Evolutionary conservation across 2,329 filamentous ascomycete species (phyloP).

Genomic region (Fusarium sp.): DNA sequence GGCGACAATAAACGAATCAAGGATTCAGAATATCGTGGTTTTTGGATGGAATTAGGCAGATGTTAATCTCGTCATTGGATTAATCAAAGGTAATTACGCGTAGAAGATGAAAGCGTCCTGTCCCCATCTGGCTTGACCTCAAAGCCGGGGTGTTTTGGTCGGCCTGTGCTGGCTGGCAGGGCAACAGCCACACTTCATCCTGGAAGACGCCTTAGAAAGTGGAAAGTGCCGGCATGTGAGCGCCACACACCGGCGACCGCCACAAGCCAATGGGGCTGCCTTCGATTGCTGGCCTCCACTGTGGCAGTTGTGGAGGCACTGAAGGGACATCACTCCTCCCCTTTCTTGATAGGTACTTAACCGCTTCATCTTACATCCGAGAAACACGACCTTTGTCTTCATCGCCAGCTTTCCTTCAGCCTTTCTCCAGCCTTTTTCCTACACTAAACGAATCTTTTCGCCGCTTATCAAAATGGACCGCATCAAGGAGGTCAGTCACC

Average conservation of each 20-base stretch:
- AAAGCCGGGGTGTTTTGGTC: slow-evolving; percentile 43
- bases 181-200: slow-evolving; percentile 45
- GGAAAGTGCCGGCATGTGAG: slow-evolving; percentile 36
- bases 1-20: slow-evolving; percentile 26
- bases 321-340: slow-evolving; percentile 57
- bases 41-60: slow-evolving; percentile 25
- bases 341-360: slow-evolving; percentile 54
- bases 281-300: slow-evolving; percentile 41
- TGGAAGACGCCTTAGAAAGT: slow-evolving; percentile 10
- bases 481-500: slow-evolving; percentile 84
- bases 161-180: slow-evolving; percentile 47
- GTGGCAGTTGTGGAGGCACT: slow-evolving; percentile 55
- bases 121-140: slow-evolving; percentile 17
- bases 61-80: slow-evolving; percentile 28
- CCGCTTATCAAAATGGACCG: slow-evolving; percentile 75
- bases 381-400: slow-evolving; percentile 53
- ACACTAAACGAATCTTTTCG: slow-evolving; percentile 20
- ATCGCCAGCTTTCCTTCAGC: slow-evolving; percentile 41
- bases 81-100: slow-evolving; percentile 41
- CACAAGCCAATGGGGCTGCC: slow-evolving; percentile 50
- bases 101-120: slow-evolving; percentile 32
- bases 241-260: slow-evolving; percentile 47
- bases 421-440: slow-evolving; percentile 14
- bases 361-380: slow-evolving; percentile 52
- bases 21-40: slow-evolving; percentile 20